These are phyloP conservation scores for Flaveria linearis DNA, from an alignment of 129 eudicot genomes.

Conservation along the genomic window DNA sequence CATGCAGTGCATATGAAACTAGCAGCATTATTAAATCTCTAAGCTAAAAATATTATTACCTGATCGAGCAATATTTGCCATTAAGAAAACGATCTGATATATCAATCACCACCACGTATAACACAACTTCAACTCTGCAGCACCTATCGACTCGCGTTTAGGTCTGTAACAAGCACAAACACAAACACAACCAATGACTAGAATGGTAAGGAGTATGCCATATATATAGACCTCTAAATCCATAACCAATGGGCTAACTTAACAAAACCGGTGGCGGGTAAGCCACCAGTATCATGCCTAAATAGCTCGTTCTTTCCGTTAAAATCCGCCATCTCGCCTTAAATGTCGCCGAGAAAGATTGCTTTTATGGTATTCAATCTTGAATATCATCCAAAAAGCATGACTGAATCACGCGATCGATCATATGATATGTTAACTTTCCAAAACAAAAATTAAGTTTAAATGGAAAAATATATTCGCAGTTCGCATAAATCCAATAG, in stretches of 20 bases:
- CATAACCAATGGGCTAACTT: constrained; percentile 7
- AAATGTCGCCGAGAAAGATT: constrained; percentile 34
- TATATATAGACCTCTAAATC: constrained; percentile 18
- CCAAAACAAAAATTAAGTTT: background rate
- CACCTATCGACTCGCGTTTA: background rate
- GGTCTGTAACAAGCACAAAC: background rate
- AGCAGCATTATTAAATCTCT: background rate
- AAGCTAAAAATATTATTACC: constrained; percentile 36
- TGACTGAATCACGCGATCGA: background rate
- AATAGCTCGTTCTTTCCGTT: constrained; percentile 9
- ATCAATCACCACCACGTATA: constrained; percentile 11
- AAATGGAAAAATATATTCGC: constrained; percentile 36
- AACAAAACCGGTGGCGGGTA: constrained; percentile 15
- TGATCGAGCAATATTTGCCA: constrained; percentile 54
- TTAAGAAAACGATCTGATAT: constrained; percentile 32
- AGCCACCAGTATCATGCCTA: constrained; percentile 20
- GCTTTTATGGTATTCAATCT: constrained; percentile 24
- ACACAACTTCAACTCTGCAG: constrained; percentile 7
- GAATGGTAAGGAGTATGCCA: constrained; percentile 9
- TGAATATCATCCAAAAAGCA: constrained; percentile 4
- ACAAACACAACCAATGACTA: constrained; percentile 20
- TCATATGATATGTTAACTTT: constrained; percentile 6
- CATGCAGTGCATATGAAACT: background rate
- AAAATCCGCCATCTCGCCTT: constrained; percentile 37
- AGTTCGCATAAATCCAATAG: constrained; percentile 15